Conservation (phyloP, 1,284 basidiomycete genomes). For the Moesziomyces parantarcticus region DNA sequence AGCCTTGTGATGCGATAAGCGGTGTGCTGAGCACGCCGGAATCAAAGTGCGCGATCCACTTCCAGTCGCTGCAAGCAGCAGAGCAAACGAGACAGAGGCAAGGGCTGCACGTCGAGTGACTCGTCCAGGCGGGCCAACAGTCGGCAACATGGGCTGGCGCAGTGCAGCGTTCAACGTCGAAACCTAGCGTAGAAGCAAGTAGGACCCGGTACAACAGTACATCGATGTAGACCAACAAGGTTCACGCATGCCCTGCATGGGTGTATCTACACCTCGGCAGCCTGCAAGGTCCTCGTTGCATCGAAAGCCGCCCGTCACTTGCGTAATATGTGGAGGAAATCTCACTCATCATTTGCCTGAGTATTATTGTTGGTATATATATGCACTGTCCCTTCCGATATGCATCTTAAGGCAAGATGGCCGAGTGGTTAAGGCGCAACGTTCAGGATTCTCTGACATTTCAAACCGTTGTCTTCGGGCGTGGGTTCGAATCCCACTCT, state of each 20-base stretch:
- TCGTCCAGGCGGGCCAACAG: not conserved
- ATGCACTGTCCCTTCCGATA: not conserved
- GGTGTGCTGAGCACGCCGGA: not conserved
- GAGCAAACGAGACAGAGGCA: not conserved
- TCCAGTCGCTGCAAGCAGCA: slow-evolving; percentile 15
- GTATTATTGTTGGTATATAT: not conserved
- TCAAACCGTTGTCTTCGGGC: slow-evolving; percentile 59
- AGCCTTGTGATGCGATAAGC: slow-evolving; percentile 20
- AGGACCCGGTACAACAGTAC: too few relatives aligned
- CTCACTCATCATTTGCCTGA: slow-evolving; percentile 5
- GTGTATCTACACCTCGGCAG: too few relatives aligned
- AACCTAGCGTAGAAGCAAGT: too few relatives aligned
- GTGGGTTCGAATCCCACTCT: slow-evolving; percentile 68
- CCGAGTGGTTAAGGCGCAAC: slow-evolving; percentile 68
- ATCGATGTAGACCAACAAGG: too few relatives aligned
- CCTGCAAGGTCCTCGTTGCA: not conserved
- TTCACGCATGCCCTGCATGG: too few relatives aligned
- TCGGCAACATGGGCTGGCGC: not conserved
- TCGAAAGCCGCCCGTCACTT: not conserved
- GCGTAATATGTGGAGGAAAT: slow-evolving; percentile 26
- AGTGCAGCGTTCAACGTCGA: too few relatives aligned
- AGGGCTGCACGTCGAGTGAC: not conserved
- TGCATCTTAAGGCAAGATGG: slow-evolving; percentile 58
- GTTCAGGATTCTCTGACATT: slow-evolving; percentile 42
- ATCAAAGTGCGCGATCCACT: not conserved